Conservation (phyloP, 2,329 filamentous ascomycete genomes). For the Madurella mycetomatis region DNA sequence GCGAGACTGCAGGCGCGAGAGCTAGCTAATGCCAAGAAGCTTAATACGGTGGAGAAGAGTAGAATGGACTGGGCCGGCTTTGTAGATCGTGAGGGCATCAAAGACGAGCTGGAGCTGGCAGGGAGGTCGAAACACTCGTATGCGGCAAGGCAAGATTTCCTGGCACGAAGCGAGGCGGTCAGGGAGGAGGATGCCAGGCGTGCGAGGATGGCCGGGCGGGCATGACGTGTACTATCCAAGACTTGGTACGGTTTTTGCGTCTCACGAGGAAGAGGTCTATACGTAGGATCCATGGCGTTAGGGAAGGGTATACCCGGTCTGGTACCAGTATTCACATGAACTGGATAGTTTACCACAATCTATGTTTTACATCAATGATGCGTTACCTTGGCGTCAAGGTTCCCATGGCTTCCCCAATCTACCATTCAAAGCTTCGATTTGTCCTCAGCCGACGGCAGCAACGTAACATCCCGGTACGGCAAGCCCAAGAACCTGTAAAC, state of each 20-base stretch:
- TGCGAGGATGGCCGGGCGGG: constrained; percentile 39
- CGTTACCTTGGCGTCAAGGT: background rate
- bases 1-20: constrained; percentile 45
- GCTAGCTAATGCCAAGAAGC: constrained; percentile 50
- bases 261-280: background rate
- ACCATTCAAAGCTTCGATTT: constrained; percentile 34
- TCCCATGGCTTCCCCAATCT: background rate
- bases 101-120: constrained; percentile 62
- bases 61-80: constrained; percentile 70
- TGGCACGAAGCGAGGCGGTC: constrained; percentile 59
- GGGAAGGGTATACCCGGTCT: constrained; percentile 1
- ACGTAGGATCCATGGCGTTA: background rate
- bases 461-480: constrained; percentile 51
- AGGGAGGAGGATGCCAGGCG: constrained; percentile 57
- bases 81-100: constrained; percentile 66
- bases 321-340: background rate
- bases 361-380: background rate
- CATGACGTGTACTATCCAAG: background rate
- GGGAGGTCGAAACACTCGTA: constrained; percentile 63
- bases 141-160: constrained; percentile 58
- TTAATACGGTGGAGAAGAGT: constrained; percentile 69
- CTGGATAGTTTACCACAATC: background rate
- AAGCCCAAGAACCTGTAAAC: constrained; percentile 64
- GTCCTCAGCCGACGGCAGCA: constrained; percentile 32
- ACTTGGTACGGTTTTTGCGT: background rate